These are phyloP conservation scores for Cairneyella variabilis DNA, from an alignment of 495 filamentous ascomycete genomes.

Conservation along the genomic window DNA sequence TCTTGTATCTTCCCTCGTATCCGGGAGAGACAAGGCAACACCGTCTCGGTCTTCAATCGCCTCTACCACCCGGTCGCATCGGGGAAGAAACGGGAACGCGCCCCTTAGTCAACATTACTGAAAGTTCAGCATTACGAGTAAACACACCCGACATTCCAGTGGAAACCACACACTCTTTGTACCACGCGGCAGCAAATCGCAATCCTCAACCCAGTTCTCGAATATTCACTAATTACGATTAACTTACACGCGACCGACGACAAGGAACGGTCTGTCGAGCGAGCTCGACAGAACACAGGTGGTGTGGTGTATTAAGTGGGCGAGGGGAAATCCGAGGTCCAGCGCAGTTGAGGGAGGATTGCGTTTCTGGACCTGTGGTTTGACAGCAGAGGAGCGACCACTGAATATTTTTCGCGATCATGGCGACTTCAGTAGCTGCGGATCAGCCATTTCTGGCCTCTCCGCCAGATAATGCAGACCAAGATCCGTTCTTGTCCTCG, in stretches of 20 bases:
- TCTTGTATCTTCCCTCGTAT: not conserved
- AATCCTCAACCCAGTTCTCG: not conserved
- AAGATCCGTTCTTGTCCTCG: constrained; percentile 44
- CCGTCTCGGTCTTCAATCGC: too few species aligned
- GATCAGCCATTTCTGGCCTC: constrained; percentile 18
- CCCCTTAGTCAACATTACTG: constrained; percentile 10
- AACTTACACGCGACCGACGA: constrained; percentile 10
- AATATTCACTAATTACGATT: not conserved
- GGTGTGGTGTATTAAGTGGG: not conserved
- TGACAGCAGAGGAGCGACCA: not conserved
- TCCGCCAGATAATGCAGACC: constrained; percentile 7
- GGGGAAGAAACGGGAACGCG: not conserved
- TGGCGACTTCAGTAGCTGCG: constrained; percentile 24
- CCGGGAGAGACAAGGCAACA: not conserved
- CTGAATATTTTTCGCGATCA: not conserved
- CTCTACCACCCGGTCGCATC: too few species aligned
- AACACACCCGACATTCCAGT: not conserved
- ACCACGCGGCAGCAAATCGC: not conserved
- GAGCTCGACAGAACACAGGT: not conserved
- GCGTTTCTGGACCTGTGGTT: not conserved
- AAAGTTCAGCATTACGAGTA: not conserved
- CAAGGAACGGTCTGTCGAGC: too few species aligned
- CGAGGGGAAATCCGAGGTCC: too few species aligned
- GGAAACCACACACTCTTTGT: constrained; percentile 9
- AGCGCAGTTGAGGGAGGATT: too few species aligned